Evolutionary conservation across 116 monocot species (phyloP), one percentile per base, ranked within the genome.

Genomic region (Dioscorea cayenensis): DNA sequence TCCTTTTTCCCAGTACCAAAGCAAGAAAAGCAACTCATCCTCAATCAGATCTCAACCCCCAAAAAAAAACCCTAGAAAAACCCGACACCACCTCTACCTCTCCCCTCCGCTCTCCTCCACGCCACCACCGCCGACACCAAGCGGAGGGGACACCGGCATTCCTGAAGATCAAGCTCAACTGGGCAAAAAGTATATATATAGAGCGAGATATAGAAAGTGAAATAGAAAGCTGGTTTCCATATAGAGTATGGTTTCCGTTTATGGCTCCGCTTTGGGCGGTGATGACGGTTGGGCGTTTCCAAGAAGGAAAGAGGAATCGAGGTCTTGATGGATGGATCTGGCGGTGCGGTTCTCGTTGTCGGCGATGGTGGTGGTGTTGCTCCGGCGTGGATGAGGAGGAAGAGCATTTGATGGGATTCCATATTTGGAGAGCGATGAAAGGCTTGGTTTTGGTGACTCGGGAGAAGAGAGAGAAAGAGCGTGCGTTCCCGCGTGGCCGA

Each of bases 11-110:
- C 22, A 22, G 62, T 5, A 62, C 10, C 23, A 22, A 62, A 62
- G 62, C 62, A 62, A 23, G 62, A 22, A 20, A 62, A 62, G 62
- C 62, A 62, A 11, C 62, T 62, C 62, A 62, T 62, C 23, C 19
- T 55, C 3, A 43, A 43, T 12, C 43, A 43, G 43, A 43, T 43
- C 43, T 43, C 43, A 43, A n/a, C n/a, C 43, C 43, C 4, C 4
- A 43, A 32, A 32, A 32, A 32, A 32, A 43, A 43, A 43, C 43
- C 43, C 43, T 8, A 43, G 12, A 43, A 32, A 32, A 32, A 32
- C 32, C 51, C 51, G 51, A 17, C 11, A 7, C 14, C 51, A 51
- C 14, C 55, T 55, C 55, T 55, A 12, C 55, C 19, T 55, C n/a
- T 16, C 19, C 55, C 55, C 43, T 43, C 43, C 43, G 43, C 43